Evolutionary conservation across 495 filamentous ascomycete species (phyloP).

Genomic region (Neurospora tetraspora): DNA sequence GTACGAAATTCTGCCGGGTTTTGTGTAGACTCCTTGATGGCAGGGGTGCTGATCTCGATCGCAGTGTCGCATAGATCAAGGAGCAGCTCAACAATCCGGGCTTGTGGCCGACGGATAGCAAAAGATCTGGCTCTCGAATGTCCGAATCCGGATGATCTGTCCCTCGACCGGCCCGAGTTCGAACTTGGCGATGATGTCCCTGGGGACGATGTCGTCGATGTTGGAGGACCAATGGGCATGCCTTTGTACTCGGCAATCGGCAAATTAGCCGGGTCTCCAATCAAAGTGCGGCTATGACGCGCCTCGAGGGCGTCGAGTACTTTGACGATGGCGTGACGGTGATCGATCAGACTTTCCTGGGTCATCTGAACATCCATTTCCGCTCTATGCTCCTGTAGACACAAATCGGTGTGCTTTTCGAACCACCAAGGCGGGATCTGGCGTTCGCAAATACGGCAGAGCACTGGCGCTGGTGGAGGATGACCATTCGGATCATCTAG

Average conservation of each 20-base stretch:
- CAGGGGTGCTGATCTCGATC: conserved; percentile 85
- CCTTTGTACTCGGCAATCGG: conserved; percentile 84
- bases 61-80: conserved; percentile 94
- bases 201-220: conserved; percentile 50
- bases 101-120: conserved; percentile 77
- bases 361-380: conserved; percentile 96
- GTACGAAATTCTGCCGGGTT: conserved; percentile 67
- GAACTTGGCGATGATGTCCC: conserved; percentile 49
- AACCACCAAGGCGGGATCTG: conserved; percentile 99
- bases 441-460: conserved; percentile 95
- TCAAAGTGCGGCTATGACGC: conserved; percentile 55
- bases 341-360: conserved; percentile 87
- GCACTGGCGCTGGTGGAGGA: conserved; percentile 77
- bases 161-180: conserved; percentile 63
- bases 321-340: conserved; percentile 91
- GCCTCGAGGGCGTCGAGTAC: conserved; percentile 87
- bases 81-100: conserved; percentile 86
- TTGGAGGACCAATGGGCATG: conserved; percentile 68
- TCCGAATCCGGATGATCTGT: conserved; percentile 63
- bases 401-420: conserved; percentile 95
- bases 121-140: conserved; percentile 71
- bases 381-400: conserved; percentile 87
- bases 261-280: conserved; percentile 44
- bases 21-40: conserved; percentile 72
- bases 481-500: conserved; percentile 70